phyloP scores from a whole-genome alignment of 2,329 filamentous ascomycete species.

The Nemania sp. region DNA sequence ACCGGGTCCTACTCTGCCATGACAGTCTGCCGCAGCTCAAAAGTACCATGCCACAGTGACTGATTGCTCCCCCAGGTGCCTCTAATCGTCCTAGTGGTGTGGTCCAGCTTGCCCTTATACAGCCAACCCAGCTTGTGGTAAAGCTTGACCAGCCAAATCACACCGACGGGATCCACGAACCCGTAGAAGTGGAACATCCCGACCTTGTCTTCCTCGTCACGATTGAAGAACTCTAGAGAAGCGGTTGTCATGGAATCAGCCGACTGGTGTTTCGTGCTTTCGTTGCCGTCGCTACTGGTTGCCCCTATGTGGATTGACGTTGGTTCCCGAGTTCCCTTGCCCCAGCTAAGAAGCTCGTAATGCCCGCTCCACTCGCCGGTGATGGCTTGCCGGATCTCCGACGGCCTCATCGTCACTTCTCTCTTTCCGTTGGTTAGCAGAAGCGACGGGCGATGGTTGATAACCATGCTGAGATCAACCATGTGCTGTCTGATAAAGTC shows the following conservation, averaged over 20 bases:
- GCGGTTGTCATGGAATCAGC: too few species aligned
- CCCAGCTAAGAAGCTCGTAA: slow-evolving; percentile 11
- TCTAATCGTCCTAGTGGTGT: neutral
- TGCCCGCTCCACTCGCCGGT: neutral
- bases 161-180: slow-evolving; percentile 17
- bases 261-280: neutral
- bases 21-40: neutral
- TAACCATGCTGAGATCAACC: neutral
- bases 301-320: slow-evolving; percentile 13
- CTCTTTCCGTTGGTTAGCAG: neutral
- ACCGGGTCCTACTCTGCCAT: too few species aligned
- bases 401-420: neutral
- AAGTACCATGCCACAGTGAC: slow-evolving; percentile 21
- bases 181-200: slow-evolving; percentile 18
- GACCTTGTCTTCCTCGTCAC: slow-evolving; percentile 7
- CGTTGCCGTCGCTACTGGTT: neutral
- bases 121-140: slow-evolving; percentile 9
- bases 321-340: neutral
- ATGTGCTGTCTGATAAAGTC: slow-evolving; percentile 20
- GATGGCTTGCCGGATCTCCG: neutral
- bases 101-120: slow-evolving; percentile 5
- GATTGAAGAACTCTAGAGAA: slow-evolving; percentile 3
- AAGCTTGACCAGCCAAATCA: slow-evolving; percentile 17
- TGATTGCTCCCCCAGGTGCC: slow-evolving; percentile 17
- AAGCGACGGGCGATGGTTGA: neutral